Conservation (phyloP, 208 protist genomes). For the Leptomonas pyrrhocoris region DNA sequence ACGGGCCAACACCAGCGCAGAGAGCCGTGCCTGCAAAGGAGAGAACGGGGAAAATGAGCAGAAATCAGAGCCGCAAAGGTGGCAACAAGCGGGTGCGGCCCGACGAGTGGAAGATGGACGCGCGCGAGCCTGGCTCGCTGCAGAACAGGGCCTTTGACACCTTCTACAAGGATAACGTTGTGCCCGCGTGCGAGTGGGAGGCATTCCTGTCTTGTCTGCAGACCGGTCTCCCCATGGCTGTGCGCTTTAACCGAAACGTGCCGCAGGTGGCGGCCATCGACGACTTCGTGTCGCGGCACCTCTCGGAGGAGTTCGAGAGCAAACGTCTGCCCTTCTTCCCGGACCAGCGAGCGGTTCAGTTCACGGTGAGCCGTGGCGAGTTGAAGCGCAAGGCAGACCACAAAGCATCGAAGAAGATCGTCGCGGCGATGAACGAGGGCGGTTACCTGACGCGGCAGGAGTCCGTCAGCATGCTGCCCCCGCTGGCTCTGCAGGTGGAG, state of each 20-base stretch:
- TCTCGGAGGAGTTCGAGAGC: slow-evolving; percentile 53
- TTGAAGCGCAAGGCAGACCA: slow-evolving; percentile 76
- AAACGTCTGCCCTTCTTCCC: slow-evolving; percentile 65
- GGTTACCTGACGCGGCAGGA: slow-evolving; percentile 94
- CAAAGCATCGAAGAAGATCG: slow-evolving; percentile 67
- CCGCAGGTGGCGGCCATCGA: slow-evolving; percentile 42
- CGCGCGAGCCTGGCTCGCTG: slow-evolving; percentile 56
- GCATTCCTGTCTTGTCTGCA: slow-evolving; percentile 66
- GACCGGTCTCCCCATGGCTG: slow-evolving; percentile 70
- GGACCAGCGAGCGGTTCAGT: slow-evolving; percentile 67
- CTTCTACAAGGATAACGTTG: slow-evolving; percentile 76
- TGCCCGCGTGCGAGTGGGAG: slow-evolving; percentile 64
- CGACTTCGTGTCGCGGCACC: slow-evolving; percentile 42
- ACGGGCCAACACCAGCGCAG: background rate
- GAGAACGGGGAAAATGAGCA: too few relatives aligned
- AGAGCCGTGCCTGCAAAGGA: background rate
- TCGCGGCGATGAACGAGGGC: slow-evolving; percentile 85
- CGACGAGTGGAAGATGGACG: slow-evolving; percentile 71
- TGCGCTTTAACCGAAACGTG: slow-evolving; percentile 59
- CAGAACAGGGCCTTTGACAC: slow-evolving; percentile 68
- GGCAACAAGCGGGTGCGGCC: slow-evolving; percentile 62
- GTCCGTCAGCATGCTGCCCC: slow-evolving; percentile 90
- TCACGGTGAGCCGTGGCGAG: slow-evolving; percentile 72
- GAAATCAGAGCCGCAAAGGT: slow-evolving; percentile 75
- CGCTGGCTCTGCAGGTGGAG: slow-evolving; percentile 77